Percentiles rank a stretch among this genome's conserved stretches.
phyloP scores from a whole-genome alignment of 1,284 basidiomycete species.

The Trichosporon ovoides region DNA sequence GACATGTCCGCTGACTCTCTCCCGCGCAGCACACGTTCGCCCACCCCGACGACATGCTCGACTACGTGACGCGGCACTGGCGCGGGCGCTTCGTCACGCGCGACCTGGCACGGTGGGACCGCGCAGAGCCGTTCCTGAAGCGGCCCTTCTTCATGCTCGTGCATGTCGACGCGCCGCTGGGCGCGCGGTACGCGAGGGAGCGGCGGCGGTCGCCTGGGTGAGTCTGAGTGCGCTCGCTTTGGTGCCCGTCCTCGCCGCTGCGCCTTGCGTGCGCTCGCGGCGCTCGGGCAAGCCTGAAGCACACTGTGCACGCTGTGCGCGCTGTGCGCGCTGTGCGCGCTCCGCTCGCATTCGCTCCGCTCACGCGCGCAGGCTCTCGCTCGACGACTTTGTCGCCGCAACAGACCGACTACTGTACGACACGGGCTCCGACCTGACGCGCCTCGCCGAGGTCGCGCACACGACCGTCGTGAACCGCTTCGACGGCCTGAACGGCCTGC shows the following conservation, averaged over 20 bases:
- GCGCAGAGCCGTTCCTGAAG: constrained; percentile 69
- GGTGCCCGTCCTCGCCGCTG: not conserved
- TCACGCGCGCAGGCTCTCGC: constrained; percentile 42
- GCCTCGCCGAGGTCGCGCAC: constrained; percentile 46
- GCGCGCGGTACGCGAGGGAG: constrained; percentile 49
- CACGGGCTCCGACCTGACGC: constrained; percentile 41
- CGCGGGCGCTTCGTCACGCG: constrained; percentile 71
- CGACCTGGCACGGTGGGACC: constrained; percentile 57
- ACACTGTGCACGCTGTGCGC: no score
- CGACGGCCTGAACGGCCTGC: constrained; percentile 55
- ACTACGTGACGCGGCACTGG: constrained; percentile 80
- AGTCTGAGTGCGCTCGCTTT: no score
- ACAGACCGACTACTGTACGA: constrained; percentile 57
- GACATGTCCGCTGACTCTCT: not conserved
- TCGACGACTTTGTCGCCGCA: constrained; percentile 63
- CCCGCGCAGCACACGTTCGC: constrained; percentile 49
- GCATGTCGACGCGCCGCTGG: constrained; percentile 76
- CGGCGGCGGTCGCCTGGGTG: not conserved
- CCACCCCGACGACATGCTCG: constrained; percentile 59
- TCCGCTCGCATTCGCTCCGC: no score
- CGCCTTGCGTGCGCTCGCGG: no score
- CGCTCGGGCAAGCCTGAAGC: no score
- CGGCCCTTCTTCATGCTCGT: constrained; percentile 88
- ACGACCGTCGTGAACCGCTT: constrained; percentile 71
- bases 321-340: no score